Evolutionary conservation across 495 filamentous ascomycete species (phyloP).

Genomic region (Xylaria flabelliformis): DNA sequence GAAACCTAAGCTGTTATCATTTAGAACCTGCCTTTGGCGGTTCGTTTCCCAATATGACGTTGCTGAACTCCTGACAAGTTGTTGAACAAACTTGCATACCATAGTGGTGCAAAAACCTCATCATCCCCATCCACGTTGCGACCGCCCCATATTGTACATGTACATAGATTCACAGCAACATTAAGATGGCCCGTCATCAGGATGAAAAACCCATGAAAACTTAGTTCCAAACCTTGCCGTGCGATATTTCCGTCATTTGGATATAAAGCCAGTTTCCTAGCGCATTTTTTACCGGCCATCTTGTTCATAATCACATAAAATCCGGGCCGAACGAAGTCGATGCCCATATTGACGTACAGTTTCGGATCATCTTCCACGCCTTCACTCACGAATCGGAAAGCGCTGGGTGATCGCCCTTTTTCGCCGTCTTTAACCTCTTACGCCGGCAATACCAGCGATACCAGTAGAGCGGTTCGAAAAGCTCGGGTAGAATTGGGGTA

Average conservation of each 20-base stretch:
- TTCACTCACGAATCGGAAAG: neutral
- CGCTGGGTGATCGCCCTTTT: neutral
- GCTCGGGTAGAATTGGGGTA: neutral
- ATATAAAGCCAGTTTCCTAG: slow-evolving; percentile 15
- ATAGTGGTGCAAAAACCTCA: neutral
- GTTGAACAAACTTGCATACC: neutral
- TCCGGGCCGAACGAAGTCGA: neutral
- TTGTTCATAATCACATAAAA: slow-evolving; percentile 7
- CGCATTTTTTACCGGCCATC: neutral
- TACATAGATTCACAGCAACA: slow-evolving; percentile 8
- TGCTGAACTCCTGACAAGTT: neutral
- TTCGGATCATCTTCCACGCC: neutral
- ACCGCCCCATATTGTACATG: slow-evolving; percentile 21
- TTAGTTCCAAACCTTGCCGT: neutral
- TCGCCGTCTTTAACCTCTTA: neutral
- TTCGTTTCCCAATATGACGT: neutral
- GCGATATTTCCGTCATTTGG: neutral
- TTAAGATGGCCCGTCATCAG: neutral
- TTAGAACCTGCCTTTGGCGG: neutral
- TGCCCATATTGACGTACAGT: neutral
- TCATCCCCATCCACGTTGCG: neutral
- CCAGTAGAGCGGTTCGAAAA: slow-evolving; percentile 12
- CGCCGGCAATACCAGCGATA: neutral
- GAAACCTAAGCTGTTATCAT: neutral
- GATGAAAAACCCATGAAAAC: slow-evolving; percentile 4